Evolutionary conservation across 257 asterid genomes (phyloP).

Genomic region (Solanum arcanum): DNA sequence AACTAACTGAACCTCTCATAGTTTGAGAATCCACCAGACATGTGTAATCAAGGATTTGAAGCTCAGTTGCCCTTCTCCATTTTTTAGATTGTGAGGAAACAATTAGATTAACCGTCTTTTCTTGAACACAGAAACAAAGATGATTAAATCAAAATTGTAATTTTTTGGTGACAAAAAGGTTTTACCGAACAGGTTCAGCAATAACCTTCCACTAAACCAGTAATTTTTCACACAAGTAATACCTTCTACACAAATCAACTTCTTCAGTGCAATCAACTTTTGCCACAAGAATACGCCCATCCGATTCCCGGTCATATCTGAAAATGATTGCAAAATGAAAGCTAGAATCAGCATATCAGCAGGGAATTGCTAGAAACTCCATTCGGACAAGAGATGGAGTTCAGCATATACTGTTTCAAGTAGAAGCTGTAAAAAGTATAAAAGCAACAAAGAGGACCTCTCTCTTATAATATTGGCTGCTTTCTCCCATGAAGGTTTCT

Average conservation of each 20-base stretch:
- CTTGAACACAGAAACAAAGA: neutral
- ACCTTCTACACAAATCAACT: slow-evolving; percentile 76
- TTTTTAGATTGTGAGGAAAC: neutral
- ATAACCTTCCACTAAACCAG: neutral
- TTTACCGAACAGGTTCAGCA: neutral
- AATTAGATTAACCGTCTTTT: neutral
- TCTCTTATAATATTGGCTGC: slow-evolving; percentile 79
- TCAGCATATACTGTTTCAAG: neutral
- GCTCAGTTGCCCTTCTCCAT: neutral
- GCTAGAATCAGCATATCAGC: slow-evolving; percentile 15
- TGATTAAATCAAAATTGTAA: neutral
- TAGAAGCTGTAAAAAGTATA: slow-evolving; percentile 1
- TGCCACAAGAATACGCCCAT: slow-evolving; percentile 81
- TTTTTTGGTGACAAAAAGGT: neutral
- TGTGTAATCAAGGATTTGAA: neutral
- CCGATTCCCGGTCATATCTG: slow-evolving; percentile 74
- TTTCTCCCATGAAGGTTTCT: slow-evolving; percentile 99
- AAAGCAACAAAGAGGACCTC: slow-evolving; percentile 35
- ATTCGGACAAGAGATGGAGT: slow-evolving; percentile 6
- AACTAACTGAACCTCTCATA: neutral
- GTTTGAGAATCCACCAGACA: neutral
- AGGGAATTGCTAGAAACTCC: slow-evolving; percentile 4
- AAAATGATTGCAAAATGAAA: slow-evolving; percentile 1
- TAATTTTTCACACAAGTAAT: slow-evolving; percentile 7
- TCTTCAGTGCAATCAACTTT: slow-evolving; percentile 90